These are phyloP conservation scores for Leptodermis oblonga DNA, from an alignment of 257 asterid genomes.

Conservation along the genomic window DNA sequence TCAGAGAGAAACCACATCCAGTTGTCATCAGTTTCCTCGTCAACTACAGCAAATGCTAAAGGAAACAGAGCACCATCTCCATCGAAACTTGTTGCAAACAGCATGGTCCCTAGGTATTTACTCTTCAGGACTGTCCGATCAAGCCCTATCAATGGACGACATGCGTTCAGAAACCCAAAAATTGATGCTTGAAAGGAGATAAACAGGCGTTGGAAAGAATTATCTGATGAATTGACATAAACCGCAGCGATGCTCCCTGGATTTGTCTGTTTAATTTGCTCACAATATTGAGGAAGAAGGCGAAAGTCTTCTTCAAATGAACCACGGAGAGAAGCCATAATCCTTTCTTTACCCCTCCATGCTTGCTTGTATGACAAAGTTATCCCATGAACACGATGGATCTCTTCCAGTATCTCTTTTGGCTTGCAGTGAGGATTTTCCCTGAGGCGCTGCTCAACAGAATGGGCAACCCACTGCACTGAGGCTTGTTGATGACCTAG, in stretches of 20 bases:
- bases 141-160: constrained; percentile 58
- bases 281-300: constrained; percentile 62
- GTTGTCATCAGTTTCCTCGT: constrained; percentile 57
- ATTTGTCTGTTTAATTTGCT: constrained; percentile 52
- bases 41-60: constrained; percentile 70
- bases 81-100: constrained; percentile 66
- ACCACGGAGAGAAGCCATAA: constrained; percentile 51
- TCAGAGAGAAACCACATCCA: constrained; percentile 77
- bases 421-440: constrained; percentile 69
- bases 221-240: constrained; percentile 45
- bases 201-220: constrained; percentile 55
- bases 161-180: constrained; percentile 59
- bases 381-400: constrained; percentile 62
- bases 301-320: constrained; percentile 70
- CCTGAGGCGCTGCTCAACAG: constrained; percentile 50
- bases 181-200: constrained; percentile 68
- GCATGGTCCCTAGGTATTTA: constrained; percentile 61
- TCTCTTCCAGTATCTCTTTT: constrained; percentile 69
- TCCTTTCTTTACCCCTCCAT: constrained; percentile 70
- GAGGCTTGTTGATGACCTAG: constrained; percentile 81
- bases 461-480: constrained; percentile 67
- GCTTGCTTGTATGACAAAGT: constrained; percentile 75
- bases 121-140: constrained; percentile 50
- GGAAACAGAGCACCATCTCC: constrained; percentile 68
- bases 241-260: constrained; percentile 73